phyloP scores from a whole-genome alignment of 2,329 filamentous ascomycete species.

The Coleophoma crateriformis region DNA sequence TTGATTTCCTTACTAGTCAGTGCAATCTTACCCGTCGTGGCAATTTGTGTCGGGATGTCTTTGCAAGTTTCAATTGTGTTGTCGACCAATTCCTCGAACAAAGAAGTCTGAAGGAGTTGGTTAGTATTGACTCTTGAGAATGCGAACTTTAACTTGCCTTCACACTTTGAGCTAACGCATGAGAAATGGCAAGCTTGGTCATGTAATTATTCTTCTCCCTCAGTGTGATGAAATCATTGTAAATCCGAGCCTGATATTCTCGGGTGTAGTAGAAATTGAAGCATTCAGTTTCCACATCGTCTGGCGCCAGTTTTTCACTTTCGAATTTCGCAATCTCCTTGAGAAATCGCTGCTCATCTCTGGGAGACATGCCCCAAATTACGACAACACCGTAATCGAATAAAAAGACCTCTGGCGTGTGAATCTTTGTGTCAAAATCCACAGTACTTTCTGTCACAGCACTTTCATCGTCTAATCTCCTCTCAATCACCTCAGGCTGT shows the following conservation, averaged over 20 bases:
- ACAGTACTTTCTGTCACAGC: slow-evolving; percentile 33
- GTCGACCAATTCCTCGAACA: slow-evolving; percentile 93
- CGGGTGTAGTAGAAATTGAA: slow-evolving; percentile 99
- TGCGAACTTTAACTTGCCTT: slow-evolving; percentile 50
- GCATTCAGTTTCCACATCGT: slow-evolving; percentile 90
- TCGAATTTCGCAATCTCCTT: slow-evolving; percentile 95
- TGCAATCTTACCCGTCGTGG: slow-evolving; percentile 84
- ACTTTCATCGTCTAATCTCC: slow-evolving; percentile 32
- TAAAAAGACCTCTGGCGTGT: slow-evolving; percentile 90
- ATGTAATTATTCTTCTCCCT: slow-evolving; percentile 95
- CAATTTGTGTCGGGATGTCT: slow-evolving; percentile 88
- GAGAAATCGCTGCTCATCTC: slow-evolving; percentile 83
- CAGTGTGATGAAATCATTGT: slow-evolving; percentile 97
- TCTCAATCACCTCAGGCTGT: slow-evolving; percentile 17
- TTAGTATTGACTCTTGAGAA: slow-evolving; percentile 1
- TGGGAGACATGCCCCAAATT: slow-evolving; percentile 95
- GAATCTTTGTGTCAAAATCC: slow-evolving; percentile 82
- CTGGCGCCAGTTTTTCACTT: slow-evolving; percentile 77
- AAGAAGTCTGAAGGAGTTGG: slow-evolving; percentile 58
- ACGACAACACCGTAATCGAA: slow-evolving; percentile 98
- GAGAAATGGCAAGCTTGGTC: slow-evolving; percentile 94
- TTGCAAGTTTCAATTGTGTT: slow-evolving; percentile 92
- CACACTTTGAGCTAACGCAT: slow-evolving; percentile 91
- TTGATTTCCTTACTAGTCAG: slow-evolving; percentile 89
- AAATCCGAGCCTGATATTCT: slow-evolving; percentile 96